Base-by-base conservation (phyloP, 345 rosid species). In the Angophora floribunda region DNA sequence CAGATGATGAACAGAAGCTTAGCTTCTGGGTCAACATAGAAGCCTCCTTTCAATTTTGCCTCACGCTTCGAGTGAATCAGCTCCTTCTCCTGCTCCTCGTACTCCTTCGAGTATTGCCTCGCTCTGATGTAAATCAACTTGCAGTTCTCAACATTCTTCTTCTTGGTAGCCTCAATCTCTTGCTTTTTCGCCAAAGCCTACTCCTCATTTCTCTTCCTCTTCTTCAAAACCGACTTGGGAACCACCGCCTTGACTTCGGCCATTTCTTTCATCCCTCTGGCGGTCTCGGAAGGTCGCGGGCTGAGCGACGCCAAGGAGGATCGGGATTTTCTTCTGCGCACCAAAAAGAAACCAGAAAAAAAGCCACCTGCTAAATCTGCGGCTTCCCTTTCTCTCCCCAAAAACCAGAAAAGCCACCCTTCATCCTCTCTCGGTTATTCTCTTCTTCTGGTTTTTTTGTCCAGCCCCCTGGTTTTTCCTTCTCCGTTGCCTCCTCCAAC, bases 11-110 rank as follows among this genome's bases (percentile, higher is more conserved):
- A 97, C 91, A 97, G 53, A 6, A 96, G 96, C 91, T 96, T 97
- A 21, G 99, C 96, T 90, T 97, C 99, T 30, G 99, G 99, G 51
- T 94, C 93, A 26, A 96, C 99, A 92, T 96, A 97, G 89, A 96
- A 97, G 5, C 97, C 98, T 12, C 99, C 99, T 85, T 96, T 96
- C 87, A 96, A 89, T 90, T 95, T 96, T 0, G 99, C 99, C 91
- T 95, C 97, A 2, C 99, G 93, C 92, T 96, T 97, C 95, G 96
- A 88, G 9, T 28, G 50, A 85, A 96, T 94, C 87, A 96, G 87
- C 89, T 96, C 96, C 88, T 89, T 94, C 85, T 96, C 97, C 97
- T 95, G 91, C 51, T 91, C 93, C 12, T 85, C 91, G 11, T 97
- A 97, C 91, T 95, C 96, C 70, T 93, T 88, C 2, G 95, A 89